Evolutionary conservation across 2,329 filamentous ascomycete genomes (phyloP).

Genomic region (Phialocephala subalpina): DNA sequence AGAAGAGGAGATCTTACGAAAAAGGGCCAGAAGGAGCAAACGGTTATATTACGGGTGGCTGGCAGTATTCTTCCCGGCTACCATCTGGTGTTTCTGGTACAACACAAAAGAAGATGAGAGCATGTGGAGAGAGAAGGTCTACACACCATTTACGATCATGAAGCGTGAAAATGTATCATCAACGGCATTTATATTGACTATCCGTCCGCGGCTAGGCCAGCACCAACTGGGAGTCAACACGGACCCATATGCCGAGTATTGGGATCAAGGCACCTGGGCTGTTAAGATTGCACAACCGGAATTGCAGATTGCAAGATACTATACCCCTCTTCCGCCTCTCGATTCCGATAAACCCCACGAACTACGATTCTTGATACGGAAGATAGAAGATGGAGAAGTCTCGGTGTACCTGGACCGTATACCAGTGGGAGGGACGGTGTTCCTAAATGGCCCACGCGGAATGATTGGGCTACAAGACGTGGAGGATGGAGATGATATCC

Average conservation of each 20-base stretch:
- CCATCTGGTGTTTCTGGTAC: neutral
- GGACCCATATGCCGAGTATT: conserved; percentile 53
- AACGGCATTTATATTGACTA: conserved; percentile 73
- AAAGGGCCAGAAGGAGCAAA: neutral
- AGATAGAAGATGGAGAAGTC: conserved; percentile 82
- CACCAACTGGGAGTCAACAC: neutral
- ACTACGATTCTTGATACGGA: conserved; percentile 80
- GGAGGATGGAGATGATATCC: too few relatives aligned
- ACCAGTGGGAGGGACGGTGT: conserved; percentile 67
- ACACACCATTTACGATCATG: conserved; percentile 72
- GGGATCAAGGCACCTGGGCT: conserved; percentile 78
- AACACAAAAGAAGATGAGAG: neutral
- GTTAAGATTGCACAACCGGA: conserved; percentile 95
- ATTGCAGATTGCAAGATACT: conserved; percentile 88
- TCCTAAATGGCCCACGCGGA: conserved; percentile 78
- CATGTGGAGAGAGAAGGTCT: conserved; percentile 43
- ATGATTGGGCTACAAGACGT: too few relatives aligned
- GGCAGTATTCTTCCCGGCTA: too few relatives aligned
- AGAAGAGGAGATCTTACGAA: neutral
- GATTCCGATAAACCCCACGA: conserved; percentile 45
- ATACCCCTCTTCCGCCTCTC: conserved; percentile 81
- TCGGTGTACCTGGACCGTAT: conserved; percentile 80
- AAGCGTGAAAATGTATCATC: conserved; percentile 69
- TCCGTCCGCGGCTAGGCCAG: conserved; percentile 52
- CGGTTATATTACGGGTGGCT: neutral